Evolutionary conservation across 1,284 basidiomycete genomes (phyloP), one percentile per base, ranked within the genome.

Genomic region (Hypsizygus ulmarius): DNA sequence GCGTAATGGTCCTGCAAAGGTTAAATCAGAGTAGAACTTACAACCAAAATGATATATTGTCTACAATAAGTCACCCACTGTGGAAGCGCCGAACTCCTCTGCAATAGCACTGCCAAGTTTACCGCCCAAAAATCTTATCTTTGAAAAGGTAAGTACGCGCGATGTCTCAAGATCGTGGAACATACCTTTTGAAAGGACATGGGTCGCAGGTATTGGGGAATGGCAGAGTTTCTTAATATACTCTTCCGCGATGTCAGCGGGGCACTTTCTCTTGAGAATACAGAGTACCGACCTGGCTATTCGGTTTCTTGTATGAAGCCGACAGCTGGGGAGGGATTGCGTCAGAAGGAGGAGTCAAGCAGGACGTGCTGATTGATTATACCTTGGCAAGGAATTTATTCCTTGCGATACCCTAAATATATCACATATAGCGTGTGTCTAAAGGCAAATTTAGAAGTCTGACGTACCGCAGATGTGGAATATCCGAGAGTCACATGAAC

Each of bases 301-400:
- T 88, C 0, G 89, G 91, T 62, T 97, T 97, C 69, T 84, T 87
- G 71, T 91, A 93, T 0, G 91, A 94, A 3, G 92, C 92, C 43
- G 84, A 82, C 11, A 97, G 76, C 88, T 95, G 54, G 42, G 16
- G 39, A 14, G 45, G 15, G 9, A 34, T 27, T 49, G n/a, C 28
- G 36, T 16, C 30, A 35, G 19, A 45, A 28, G 4, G 5, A 27
- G 19, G 14, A 15, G 35, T 25, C 10, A 38, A 14, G 18, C n/a
- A 41, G 37, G n/a, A 33, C 21, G 2, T 25, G 18, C 8, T 35
- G 43, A 32, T 0, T 44, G 36, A 41, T 40, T 61, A 53, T 35
- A 93, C 90, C 79, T 99, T 97, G 0, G 95, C 88, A 32, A 98
- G 74, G 52, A 94, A 91, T 65, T 97, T 99, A 67, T 97, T 99